These are phyloP conservation scores for Aristolochia californica DNA, from an alignment of 164 flowering plant genomes.

Conservation along the genomic window DNA sequence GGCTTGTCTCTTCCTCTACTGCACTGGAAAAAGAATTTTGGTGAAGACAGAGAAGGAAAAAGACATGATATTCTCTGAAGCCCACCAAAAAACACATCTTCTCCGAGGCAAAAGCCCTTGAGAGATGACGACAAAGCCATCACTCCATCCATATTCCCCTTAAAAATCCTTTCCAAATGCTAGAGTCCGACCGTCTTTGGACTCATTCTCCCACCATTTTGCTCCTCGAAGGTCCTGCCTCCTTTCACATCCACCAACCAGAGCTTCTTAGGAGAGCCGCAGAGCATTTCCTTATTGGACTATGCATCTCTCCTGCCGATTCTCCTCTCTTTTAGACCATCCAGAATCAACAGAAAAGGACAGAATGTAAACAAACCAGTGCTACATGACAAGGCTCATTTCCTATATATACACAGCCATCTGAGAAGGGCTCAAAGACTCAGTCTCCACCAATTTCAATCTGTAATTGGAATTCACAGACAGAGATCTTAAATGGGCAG, in stretches of 20 bases:
- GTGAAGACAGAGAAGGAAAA: neutral
- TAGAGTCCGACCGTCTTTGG: slow-evolving; percentile 32
- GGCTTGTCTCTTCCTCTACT: slow-evolving; percentile 21
- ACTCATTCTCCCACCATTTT: slow-evolving; percentile 18
- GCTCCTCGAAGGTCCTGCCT: slow-evolving; percentile 23
- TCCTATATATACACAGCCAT: slow-evolving; percentile 11
- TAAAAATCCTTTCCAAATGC: slow-evolving; percentile 48
- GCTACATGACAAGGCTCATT: slow-evolving; percentile 11
- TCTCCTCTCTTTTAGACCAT: slow-evolving; percentile 25
- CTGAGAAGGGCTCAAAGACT: neutral
- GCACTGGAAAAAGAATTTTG: no score
- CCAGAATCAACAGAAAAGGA: slow-evolving; percentile 11
- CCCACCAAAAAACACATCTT: slow-evolving; percentile 15
- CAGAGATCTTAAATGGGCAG: slow-evolving; percentile 19
- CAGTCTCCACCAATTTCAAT: neutral
- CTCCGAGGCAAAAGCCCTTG: slow-evolving; percentile 27
- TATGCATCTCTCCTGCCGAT: slow-evolving; percentile 37
- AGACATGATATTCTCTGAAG: no score
- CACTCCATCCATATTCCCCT: slow-evolving; percentile 36
- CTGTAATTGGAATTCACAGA: neutral
- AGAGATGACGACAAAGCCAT: slow-evolving; percentile 31
- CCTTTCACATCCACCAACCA: slow-evolving; percentile 19
- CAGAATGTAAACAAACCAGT: slow-evolving; percentile 6
- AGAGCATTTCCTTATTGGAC: slow-evolving; percentile 37
- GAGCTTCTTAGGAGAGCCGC: slow-evolving; percentile 12